phyloP scores from a whole-genome alignment of 1,139 yeast species.

The Saccharomycopsis phalli region DNA sequence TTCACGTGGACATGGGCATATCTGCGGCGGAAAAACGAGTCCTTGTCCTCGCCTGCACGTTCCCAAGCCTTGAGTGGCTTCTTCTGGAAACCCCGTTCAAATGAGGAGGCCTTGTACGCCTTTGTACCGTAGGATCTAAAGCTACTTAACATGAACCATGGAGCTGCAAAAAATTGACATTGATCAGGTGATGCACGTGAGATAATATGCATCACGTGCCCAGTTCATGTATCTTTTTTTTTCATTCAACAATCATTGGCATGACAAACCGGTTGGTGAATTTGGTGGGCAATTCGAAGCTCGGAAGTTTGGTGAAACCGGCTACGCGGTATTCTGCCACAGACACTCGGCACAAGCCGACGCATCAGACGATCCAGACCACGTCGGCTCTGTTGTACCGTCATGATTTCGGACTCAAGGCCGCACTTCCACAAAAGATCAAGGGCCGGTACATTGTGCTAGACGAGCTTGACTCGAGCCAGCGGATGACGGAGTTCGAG shows the following conservation, averaged over 20 bases:
- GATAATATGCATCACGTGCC: too few species aligned
- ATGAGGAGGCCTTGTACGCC: too few species aligned
- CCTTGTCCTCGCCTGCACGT: slow-evolving; percentile 43
- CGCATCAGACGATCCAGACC: slow-evolving; percentile 51
- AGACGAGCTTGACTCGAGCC: slow-evolving; percentile 43
- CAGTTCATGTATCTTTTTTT: background rate
- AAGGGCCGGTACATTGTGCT: slow-evolving; percentile 40
- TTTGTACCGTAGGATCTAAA: too few species aligned
- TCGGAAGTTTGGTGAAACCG: slow-evolving; percentile 25
- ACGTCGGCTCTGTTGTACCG: slow-evolving; percentile 45
- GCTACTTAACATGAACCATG: too few species aligned
- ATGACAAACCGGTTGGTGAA: slow-evolving; percentile 10
- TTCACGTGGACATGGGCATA: slow-evolving; percentile 53
- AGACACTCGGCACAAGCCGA: slow-evolving; percentile 31
- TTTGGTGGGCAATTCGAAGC: slow-evolving; percentile 27
- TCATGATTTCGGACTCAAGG: slow-evolving; percentile 59
- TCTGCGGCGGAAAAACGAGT: slow-evolving; percentile 43
- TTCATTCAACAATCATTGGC: background rate
- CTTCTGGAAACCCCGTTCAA: too few species aligned
- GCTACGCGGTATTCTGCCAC: slow-evolving; percentile 17
- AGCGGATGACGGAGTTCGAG: slow-evolving; percentile 45
- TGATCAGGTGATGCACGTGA: too few species aligned
- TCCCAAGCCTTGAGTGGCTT: slow-evolving; percentile 49
- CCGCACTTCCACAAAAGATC: slow-evolving; percentile 43
- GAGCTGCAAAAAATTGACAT: too few species aligned